A percentile compares a stretch with the other conserved stretches of the same genome.
Evolutionary conservation across 345 rosid genomes (phyloP).

Genomic region (Aurinia saxatilis): DNA sequence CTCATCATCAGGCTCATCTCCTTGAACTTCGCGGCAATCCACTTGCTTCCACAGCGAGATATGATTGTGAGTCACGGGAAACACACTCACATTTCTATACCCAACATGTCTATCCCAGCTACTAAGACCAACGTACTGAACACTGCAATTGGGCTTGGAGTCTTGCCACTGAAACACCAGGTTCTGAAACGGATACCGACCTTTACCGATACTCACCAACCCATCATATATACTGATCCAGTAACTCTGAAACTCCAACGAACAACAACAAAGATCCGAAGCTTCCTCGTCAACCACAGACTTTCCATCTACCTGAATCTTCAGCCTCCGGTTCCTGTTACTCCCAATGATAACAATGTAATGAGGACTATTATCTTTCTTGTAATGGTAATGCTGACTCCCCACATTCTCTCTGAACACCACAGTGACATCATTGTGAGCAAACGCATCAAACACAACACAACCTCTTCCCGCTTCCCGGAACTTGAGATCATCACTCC

Average conservation of each 20-base stretch:
- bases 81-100: conserved; percentile 81
- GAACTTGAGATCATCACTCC: conserved; percentile 90
- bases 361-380: conserved; percentile 87
- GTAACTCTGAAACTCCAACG: conserved; percentile 78
- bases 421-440: conserved; percentile 88
- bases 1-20: conserved; percentile 41
- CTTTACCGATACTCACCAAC: conserved; percentile 77
- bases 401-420: conserved; percentile 95
- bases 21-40: conserved; percentile 43
- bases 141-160: conserved; percentile 71
- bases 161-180: conserved; percentile 85
- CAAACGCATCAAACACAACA: conserved; percentile 90
- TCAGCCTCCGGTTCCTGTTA: conserved; percentile 76
- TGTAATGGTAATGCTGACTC: conserved; percentile 87
- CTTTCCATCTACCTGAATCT: conserved; percentile 86
- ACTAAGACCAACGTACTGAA: conserved; percentile 80
- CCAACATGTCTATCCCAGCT: conserved; percentile 99
- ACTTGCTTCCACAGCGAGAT: conserved; percentile 85
- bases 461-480: conserved; percentile 93
- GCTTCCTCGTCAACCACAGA: conserved; percentile 78
- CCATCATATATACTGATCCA: conserved; percentile 97
- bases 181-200: conserved; percentile 96
- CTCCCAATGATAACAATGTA: conserved; percentile 96
- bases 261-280: conserved; percentile 57
- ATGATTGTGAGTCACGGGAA: conserved; percentile 76